Evolutionary conservation across 768 basidiomycete genomes (phyloP), one percentile per base, ranked within the genome.

Genomic region (Boletus rubescentipes): DNA sequence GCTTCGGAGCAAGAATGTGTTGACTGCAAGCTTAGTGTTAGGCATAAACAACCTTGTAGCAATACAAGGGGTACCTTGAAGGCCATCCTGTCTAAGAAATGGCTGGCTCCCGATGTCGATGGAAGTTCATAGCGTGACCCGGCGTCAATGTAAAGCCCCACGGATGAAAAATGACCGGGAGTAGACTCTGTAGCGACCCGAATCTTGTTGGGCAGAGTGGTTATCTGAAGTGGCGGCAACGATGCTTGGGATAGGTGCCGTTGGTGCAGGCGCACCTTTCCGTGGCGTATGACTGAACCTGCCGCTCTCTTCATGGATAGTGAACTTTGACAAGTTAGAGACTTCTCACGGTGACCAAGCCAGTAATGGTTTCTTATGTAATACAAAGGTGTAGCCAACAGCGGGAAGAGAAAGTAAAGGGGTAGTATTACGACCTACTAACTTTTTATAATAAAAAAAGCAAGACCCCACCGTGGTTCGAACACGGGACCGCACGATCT

Each of bases 21-120:
- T 53, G 84, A 85, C 96, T 98, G 54, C 26, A 38, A 9, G 32
- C 41, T 42, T 26, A 40, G 38, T 32, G 45, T 55, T 34, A 61
- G 49, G 46, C 35, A 44, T 5, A 51, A 49, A 42, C 16, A 11
- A 38, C 18, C 2, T 46, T 30, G 34, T 30, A 35, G 16, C 1
- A 12, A 31, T 40, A 10, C 20, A 12, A 38, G 5, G 66, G 70
- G 36, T 55, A 95, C 95, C 83, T 98, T 98, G 79, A 96, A 98
- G 2, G 96, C 96, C 84, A 98, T 85, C 64, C 94, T 80, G 64
- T 98, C 95, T 32, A 98, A 68, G 66, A 98, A 89, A 80, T 98
- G 93, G 57, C 90, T 91, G 7, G 86, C 88, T 0, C 97, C 97
- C 9, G 82, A 83, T 0, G 79, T 87, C 16, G 79, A 71, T 18